Evolutionary conservation across 371 early-diverging fungal genomes (phyloP).

Genomic region (Amoeboaphelidium occidentale): DNA sequence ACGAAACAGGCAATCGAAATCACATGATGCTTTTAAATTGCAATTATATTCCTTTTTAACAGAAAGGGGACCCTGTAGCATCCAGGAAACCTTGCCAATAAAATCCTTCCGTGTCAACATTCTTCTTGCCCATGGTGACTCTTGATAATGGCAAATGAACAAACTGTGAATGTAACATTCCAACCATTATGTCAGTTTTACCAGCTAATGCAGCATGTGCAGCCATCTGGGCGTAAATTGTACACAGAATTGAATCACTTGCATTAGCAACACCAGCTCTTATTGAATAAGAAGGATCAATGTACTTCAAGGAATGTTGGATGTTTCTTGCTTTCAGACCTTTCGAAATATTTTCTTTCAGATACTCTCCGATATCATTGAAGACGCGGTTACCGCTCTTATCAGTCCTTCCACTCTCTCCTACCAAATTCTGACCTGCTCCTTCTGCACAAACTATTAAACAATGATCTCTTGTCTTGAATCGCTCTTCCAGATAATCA

Average conservation of each 20-base stretch:
- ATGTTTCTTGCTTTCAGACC: slow-evolving; percentile 4
- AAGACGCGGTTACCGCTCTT: slow-evolving; percentile 8
- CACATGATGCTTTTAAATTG: no score
- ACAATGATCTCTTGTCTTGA: slow-evolving; percentile 4
- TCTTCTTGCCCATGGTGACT: slow-evolving; percentile 9
- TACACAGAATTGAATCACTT: slow-evolving; percentile 7
- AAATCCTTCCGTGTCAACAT: slow-evolving; percentile 6
- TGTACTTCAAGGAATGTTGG: slow-evolving; percentile 11
- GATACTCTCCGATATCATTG: slow-evolving; percentile 8
- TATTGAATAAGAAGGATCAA: slow-evolving; percentile 11
- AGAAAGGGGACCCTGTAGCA: no score
- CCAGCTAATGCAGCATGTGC: slow-evolving; percentile 14
- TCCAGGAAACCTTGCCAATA: slow-evolving; percentile 7
- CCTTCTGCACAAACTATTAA: slow-evolving; percentile 11
- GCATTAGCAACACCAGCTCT: slow-evolving; percentile 2
- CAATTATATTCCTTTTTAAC: no score
- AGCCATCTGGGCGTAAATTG: slow-evolving; percentile 7
- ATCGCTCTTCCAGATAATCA: slow-evolving; percentile 2
- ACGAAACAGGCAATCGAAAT: no score
- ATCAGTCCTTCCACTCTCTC: slow-evolving; percentile 2
- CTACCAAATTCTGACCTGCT: slow-evolving; percentile 6
- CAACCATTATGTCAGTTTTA: slow-evolving; percentile 9
- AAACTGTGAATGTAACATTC: slow-evolving; percentile 6
- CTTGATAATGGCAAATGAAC: slow-evolving; percentile 7
- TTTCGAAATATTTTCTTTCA: slow-evolving; percentile 7